Base-by-base conservation (phyloP, 129 eudicot species). In the Arctium lappa region DNA sequence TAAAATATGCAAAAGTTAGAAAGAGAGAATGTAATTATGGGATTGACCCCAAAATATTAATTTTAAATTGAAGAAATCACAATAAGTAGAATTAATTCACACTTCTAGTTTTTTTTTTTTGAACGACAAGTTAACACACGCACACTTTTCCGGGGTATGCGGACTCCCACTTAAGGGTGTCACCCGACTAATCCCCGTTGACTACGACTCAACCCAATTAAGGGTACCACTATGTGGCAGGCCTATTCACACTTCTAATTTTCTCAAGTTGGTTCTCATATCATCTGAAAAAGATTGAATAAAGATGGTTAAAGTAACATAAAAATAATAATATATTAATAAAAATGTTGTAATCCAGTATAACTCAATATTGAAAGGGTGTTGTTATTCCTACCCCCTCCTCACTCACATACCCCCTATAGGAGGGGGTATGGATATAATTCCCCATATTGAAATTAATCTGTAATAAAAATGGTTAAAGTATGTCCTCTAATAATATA, bases 251-350 rank as follows among this genome's bases (percentile, higher is more conserved):
- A 71, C 75, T 63, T 78, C 40, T 31, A 44, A 70, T 11, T 32
- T 29, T 44, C 66, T 79, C 80, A 73, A 62, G 60, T 42, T 73
- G 71, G 74, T 79, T 84, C 79, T 84, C 79, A 79, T 32, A 79
- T 60, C 75, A 73, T 84, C 87, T 22, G 62, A 73, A 72, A 40
- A 32, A 48, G 13, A 15, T 78, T 29, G 70, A 69, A 65, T 15
- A 60, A 72, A 10, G 46, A 74, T 40, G 84, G 39, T 80, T 72
- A 72, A 80, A 80, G 31, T 13, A 53, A 53, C 9, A 53, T 1
- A 27, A 56, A 72, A 50, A 72, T 72, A 42, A 46, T 46, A 80
- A 8, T 80, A 72, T 53, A n/a, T 81, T 18, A 81, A 27, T 60
- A 72, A 37, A 11, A 60, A 36, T 6, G 38, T n/a, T 5, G 60